Base-by-base conservation (phyloP, 192 early-diverging fungal genomes). In the Spinellus fusiger region DNA sequence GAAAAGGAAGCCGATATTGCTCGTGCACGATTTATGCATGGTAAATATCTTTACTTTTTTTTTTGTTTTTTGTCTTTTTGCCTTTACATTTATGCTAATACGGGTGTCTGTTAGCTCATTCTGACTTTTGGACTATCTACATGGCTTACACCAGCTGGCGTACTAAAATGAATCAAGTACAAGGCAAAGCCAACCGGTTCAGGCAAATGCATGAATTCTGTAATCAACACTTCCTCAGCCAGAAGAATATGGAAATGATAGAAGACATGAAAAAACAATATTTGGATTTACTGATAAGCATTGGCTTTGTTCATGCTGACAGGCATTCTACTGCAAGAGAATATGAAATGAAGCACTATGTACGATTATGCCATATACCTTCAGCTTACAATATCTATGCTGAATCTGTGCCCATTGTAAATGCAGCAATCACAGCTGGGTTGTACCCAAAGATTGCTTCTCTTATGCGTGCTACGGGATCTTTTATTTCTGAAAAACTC, bases 361-460 rank as follows among this genome's bases (percentile, higher is more conserved):
- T 60, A 50, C 9, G 20, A 29, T 22, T 68, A 62, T 81, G 77
- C 26, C 64, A 64, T 0, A 46, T 78, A 29, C 75, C 75, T 1
- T 23, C 49, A 13, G 53, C 61, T 31, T 78, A 83, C 35, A 74
- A 83, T 47, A 34, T 50, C n/a, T 50, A 77, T 58, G 53, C 70
- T 8, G 37, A 70, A 2, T 67, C 70, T 15, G 58, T 66, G 8
- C 61, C 77, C 22, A 67, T 96, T 7, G 62, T 94, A 37, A 88
- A 89, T 53, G 86, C 90, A 2, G 78, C 86, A 1, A 57, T 94
- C 20, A 71, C 86, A 33, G 94, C 94, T 5, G 94, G 91, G 5
- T 71, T 96, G 63, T 93, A 89, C 60, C 93, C 93, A 0, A 89
- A 91, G 50, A 74, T 93, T 46, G 87, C 77, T 10, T 49, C 48